These are phyloP conservation scores for Globisporangium radiosum DNA, from an alignment of 352 stramenopile genomes.

Conservation along the genomic window DNA sequence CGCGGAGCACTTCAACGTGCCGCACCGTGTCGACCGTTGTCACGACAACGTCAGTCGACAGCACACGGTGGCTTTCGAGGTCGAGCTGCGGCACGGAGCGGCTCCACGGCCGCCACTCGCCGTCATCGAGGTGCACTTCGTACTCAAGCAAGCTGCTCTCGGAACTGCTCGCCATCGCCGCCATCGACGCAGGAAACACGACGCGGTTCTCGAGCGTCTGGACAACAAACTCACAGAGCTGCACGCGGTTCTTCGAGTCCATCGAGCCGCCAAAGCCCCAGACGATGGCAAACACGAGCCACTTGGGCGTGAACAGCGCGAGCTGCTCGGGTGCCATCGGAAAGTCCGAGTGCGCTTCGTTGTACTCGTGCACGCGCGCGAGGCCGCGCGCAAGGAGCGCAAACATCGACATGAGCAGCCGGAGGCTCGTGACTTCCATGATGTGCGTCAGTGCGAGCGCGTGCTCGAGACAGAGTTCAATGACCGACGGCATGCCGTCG, in stretches of 20 bases:
- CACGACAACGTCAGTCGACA: slow-evolving; percentile 97
- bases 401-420: slow-evolving; percentile 96
- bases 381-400: slow-evolving; percentile 94
- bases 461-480: slow-evolving; percentile 92
- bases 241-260: slow-evolving; percentile 87
- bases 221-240: slow-evolving; percentile 87
- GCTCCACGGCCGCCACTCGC: slow-evolving; percentile 95
- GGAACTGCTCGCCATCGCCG: slow-evolving; percentile 20
- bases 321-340: slow-evolving; percentile 96
- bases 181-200: slow-evolving; percentile 71
- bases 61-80: slow-evolving; percentile 96
- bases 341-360: slow-evolving; percentile 98
- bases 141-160: slow-evolving; percentile 93
- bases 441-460: slow-evolving; percentile 90
- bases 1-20: slow-evolving; percentile 96
- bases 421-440: slow-evolving; percentile 93
- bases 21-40: slow-evolving; percentile 99
- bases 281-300: slow-evolving; percentile 96
- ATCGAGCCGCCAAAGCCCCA: slow-evolving; percentile 99
- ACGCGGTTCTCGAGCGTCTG: slow-evolving; percentile 88
- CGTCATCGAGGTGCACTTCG: slow-evolving; percentile 95
- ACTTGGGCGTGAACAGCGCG: slow-evolving; percentile 93
- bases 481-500: slow-evolving; percentile 64
- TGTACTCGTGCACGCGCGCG: slow-evolving; percentile 95
- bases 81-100: slow-evolving; percentile 96